These are phyloP conservation scores for Xerocomus amazonicus DNA, from an alignment of 1,284 basidiomycete genomes.

Conservation along the genomic window DNA sequence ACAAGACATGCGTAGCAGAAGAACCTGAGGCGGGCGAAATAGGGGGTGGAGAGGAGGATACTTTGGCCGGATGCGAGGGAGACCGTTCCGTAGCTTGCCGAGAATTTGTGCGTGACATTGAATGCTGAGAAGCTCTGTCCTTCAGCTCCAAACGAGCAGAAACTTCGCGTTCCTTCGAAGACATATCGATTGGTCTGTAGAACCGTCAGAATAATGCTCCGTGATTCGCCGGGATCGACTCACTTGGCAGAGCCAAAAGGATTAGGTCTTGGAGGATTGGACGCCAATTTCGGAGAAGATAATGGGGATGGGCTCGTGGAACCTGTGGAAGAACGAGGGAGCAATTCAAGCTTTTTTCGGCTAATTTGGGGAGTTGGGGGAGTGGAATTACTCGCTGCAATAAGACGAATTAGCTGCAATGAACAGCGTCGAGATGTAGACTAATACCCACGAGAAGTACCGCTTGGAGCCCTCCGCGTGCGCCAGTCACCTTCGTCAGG, in stretches of 20 bases:
- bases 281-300: conserved; percentile 66
- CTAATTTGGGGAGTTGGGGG: conserved; percentile 75
- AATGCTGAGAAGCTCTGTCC: conserved; percentile 45
- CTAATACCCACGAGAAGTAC: conserved; percentile 55
- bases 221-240: conserved; percentile 21
- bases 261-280: conserved; percentile 46
- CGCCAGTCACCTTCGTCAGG: conserved; percentile 66
- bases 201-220: conserved; percentile 7
- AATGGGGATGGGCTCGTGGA: conserved; percentile 68
- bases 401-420: conserved; percentile 7
- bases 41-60: conserved; percentile 32
- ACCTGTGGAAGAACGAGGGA: conserved; percentile 66
- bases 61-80: conserved; percentile 35
- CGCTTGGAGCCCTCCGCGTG: conserved; percentile 41
- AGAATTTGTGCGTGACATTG: conserved; percentile 72
- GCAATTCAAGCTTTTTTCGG: conserved; percentile 78
- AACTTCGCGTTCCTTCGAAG: conserved; percentile 73
- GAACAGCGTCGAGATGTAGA: background rate
- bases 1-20: conserved; percentile 26
- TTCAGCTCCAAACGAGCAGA: conserved; percentile 62
- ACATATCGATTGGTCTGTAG: conserved; percentile 79
- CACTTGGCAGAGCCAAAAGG: conserved; percentile 89
- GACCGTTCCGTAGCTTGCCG: conserved; percentile 57
- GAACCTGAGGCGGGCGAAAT: conserved; percentile 31
- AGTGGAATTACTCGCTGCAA: conserved; percentile 62